Conservation (phyloP, 176 grass and related monocot species). For the Hsuehochloa calcarea region DNA sequence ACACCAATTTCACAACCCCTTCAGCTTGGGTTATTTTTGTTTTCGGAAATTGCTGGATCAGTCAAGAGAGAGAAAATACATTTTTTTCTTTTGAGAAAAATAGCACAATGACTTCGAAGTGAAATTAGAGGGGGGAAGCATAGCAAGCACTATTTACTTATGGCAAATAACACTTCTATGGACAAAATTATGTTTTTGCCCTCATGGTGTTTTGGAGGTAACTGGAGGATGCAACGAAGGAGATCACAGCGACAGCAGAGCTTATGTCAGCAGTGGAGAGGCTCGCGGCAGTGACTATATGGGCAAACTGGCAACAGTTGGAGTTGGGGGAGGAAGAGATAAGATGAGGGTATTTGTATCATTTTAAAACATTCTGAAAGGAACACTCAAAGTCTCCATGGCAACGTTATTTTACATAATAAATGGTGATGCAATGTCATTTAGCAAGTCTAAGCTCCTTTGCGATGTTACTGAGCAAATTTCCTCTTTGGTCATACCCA, state of each 20-base stretch:
- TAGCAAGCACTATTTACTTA: neutral
- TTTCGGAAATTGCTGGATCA: neutral
- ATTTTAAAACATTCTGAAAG: neutral
- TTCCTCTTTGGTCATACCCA: neutral
- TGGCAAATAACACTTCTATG: neutral
- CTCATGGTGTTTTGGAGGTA: neutral
- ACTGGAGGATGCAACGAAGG: neutral
- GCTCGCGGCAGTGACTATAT: neutral
- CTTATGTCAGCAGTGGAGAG: neutral
- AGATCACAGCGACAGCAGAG: neutral
- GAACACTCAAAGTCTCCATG: neutral
- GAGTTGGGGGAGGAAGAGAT: neutral
- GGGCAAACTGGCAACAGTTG: neutral
- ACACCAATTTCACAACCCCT: constrained; percentile 9
- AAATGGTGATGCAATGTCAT: neutral
- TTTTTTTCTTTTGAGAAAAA: neutral
- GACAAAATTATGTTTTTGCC: neutral
- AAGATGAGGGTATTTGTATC: neutral
- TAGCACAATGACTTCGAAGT: neutral
- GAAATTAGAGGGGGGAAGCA: neutral
- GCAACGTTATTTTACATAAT: neutral
- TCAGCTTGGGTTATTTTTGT: neutral
- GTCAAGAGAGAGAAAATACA: too few species aligned
- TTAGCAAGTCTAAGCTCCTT: neutral
- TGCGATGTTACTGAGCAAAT: neutral